Evolutionary conservation across 495 filamentous ascomycete genomes (phyloP).

Genomic region (Penicillium tannophilum): DNA sequence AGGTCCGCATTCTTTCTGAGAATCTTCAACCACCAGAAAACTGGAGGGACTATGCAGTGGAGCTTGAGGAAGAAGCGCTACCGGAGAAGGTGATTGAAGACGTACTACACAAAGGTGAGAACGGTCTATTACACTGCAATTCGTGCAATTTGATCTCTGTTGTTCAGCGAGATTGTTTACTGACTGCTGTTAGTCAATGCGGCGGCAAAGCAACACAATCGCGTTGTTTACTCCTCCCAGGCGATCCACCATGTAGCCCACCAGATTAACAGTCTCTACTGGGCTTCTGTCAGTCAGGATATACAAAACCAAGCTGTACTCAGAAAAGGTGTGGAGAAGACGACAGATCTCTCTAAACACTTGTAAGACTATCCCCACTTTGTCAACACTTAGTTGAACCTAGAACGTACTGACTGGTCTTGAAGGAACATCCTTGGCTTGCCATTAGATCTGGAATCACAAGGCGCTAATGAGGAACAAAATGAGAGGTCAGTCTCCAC

Average conservation of each 20-base stretch:
- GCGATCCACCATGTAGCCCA: conserved; percentile 78
- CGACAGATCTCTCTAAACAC: conserved; percentile 49
- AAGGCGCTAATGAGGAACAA: conserved; percentile 36
- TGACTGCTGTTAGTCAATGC: conserved; percentile 57
- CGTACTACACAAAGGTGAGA: conserved; percentile 53
- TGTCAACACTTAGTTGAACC: neutral
- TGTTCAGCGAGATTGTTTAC: neutral
- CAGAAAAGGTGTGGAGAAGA: conserved; percentile 41
- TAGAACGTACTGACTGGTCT: neutral
- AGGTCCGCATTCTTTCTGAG: conserved; percentile 63
- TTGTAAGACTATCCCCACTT: conserved; percentile 30
- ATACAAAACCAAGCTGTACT: conserved; percentile 42
- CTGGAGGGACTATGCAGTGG: conserved; percentile 54
- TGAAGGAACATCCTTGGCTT: conserved; percentile 44
- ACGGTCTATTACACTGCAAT: neutral
- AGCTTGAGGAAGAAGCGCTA: conserved; percentile 48
- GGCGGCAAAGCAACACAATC: conserved; percentile 67
- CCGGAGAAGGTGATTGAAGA: conserved; percentile 58
- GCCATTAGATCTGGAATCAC: conserved; percentile 34
- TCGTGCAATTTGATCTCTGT: neutral
- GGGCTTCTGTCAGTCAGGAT: conserved; percentile 50
- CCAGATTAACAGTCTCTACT: conserved; percentile 77
- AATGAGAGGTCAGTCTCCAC: conserved; percentile 31
- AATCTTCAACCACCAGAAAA: conserved; percentile 56
- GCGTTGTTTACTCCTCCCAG: conserved; percentile 71